Evolutionary conservation across 116 monocot genomes (phyloP), one percentile per base, ranked within the genome.

Genomic region (Phalaenopsis hybrid): DNA sequence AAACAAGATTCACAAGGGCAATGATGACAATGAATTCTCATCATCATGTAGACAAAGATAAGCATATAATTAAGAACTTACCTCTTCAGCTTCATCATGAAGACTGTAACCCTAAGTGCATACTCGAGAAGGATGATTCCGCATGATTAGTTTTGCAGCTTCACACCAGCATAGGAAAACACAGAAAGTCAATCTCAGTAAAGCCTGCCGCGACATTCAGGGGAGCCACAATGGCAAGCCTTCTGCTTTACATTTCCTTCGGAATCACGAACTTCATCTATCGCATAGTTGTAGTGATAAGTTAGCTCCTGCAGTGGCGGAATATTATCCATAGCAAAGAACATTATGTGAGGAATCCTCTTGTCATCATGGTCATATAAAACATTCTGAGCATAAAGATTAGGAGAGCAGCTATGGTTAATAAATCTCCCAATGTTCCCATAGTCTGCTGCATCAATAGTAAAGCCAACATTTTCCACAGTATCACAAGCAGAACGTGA

Each of bases 391-490:
- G 94, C 94, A 77, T 90, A 94, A 6, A 94, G 88, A 61, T 94
- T 94, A 9, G 94, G 92, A 12, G 94, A 85, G 51, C 94, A 94
- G 78, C 92, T 90, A 63, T 94, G 94, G 69, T 94, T 94, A 73
- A 94, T 89, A 65, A 94, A 94, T 84, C 94, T 84, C 61, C 92
- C 94, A 5, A 94, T 79, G 79, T 92, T 94, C 57, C 90, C 90
- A 81, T 77, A 88, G 51, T 86, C 74, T 2, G 85, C 86, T 74
- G 94, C 92, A 92, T 94, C 94, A 77, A 94, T 92, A 16, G 94
- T 90, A 79, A 89, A 89, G 17, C 92, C 90, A 46, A 44, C 78
- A 51, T 85, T 84, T 12, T 84, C 82, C 49, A 77, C 76, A 43
- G 48, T 15, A 7, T 85, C 89, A 63, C 78, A 51, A 0, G 20